Evolutionary conservation across 2,329 filamentous ascomycete species (phyloP).

Genomic region (Talaromyces islandicus): DNA sequence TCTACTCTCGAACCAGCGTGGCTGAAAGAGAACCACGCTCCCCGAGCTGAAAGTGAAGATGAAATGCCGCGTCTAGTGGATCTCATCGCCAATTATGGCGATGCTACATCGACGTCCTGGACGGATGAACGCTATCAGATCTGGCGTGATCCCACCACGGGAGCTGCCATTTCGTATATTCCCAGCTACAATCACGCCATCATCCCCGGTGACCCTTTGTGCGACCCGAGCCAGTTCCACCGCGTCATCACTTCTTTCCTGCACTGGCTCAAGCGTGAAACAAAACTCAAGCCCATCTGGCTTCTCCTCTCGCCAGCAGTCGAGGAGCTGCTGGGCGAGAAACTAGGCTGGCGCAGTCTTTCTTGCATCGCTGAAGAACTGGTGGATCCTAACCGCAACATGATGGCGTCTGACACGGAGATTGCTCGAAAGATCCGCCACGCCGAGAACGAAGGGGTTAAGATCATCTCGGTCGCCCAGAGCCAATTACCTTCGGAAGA

Average conservation of each 20-base stretch:
- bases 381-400: constrained; percentile 66
- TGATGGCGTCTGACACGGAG: constrained; percentile 58
- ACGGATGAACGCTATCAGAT: constrained; percentile 81
- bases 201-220: constrained; percentile 80
- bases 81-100: constrained; percentile 90
- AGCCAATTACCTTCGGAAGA: constrained; percentile 60
- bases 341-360: constrained; percentile 80
- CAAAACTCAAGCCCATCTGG: constrained; percentile 75
- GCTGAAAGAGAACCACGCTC: constrained; percentile 33
- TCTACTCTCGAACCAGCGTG: constrained; percentile 70
- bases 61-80: constrained; percentile 72
- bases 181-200: constrained; percentile 72
- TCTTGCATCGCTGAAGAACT: constrained; percentile 87
- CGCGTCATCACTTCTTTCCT: constrained; percentile 70
- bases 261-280: constrained; percentile 65
- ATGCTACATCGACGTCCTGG: constrained; percentile 91
- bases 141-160: constrained; percentile 73
- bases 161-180: constrained; percentile 80
- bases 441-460: constrained; percentile 76
- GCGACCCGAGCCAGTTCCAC: constrained; percentile 69
- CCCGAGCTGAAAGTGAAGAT: constrained; percentile 38
- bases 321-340: constrained; percentile 72
- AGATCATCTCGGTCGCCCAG: constrained; percentile 66
- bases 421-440: constrained; percentile 71
- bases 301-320: constrained; percentile 74